These are phyloP conservation scores for Pisolithus tinctorius DNA, from an alignment of 768 basidiomycete genomes.

Conservation along the genomic window DNA sequence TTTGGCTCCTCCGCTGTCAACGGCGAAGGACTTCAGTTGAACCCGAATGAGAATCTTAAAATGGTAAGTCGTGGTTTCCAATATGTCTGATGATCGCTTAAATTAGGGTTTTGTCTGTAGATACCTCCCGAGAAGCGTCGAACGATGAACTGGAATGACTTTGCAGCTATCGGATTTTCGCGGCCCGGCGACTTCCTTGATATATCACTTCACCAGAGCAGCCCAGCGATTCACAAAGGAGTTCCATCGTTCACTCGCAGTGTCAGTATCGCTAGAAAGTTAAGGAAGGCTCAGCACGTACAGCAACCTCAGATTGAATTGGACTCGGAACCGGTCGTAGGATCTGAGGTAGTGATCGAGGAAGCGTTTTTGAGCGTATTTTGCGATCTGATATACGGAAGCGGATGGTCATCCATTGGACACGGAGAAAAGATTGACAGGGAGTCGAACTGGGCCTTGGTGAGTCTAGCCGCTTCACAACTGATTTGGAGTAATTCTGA, in stretches of 20 bases:
- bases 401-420: conserved; percentile 80
- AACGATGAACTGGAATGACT: conserved; percentile 88
- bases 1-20: conserved; percentile 50
- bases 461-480: conserved; percentile 32
- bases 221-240: conserved; percentile 50
- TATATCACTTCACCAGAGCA: conserved; percentile 74
- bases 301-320: conserved; percentile 85
- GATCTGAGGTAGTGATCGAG: conserved; percentile 77
- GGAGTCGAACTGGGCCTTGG: conserved; percentile 91
- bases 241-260: conserved; percentile 68
- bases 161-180: conserved; percentile 76
- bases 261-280: conserved; percentile 67
- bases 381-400: conserved; percentile 73
- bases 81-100: conserved; percentile 5
- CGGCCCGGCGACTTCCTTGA: conserved; percentile 70
- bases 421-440: conserved; percentile 64
- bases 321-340: conserved; percentile 82
- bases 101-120: conserved; percentile 28
- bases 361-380: conserved; percentile 87
- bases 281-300: conserved; percentile 69
- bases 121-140: conserved; percentile 65
- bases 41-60: conserved; percentile 83
- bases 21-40: conserved; percentile 82
- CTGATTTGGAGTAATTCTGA: background rate
- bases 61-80: conserved; percentile 32